phyloP scores from a whole-genome alignment of 1,284 basidiomycete genomes.

The Ganoderma sinense region DNA sequence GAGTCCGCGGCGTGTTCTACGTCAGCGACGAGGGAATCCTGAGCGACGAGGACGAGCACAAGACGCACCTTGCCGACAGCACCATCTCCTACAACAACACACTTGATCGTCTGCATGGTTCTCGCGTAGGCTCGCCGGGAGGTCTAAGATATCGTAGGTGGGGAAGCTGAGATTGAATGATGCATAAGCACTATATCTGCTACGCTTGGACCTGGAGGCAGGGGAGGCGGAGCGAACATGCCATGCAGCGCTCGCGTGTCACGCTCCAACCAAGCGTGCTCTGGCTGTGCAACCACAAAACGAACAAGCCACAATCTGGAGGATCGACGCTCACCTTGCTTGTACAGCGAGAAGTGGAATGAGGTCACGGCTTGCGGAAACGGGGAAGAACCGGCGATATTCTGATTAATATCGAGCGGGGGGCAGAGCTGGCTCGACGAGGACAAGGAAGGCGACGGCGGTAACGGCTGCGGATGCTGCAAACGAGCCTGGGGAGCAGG shows the following conservation, averaged over 20 bases:
- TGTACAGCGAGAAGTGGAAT: constrained; percentile 21
- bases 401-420: constrained; percentile 32
- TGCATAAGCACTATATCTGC: constrained; percentile 20
- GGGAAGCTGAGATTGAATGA: constrained; percentile 17
- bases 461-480: constrained; percentile 7
- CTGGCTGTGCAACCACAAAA: not conserved
- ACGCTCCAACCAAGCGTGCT: constrained; percentile 18
- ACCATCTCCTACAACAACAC: constrained; percentile 99
- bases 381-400: constrained; percentile 24
- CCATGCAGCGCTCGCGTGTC: constrained; percentile 33
- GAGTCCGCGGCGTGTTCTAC: not conserved
- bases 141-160: constrained; percentile 33
- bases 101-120: constrained; percentile 95
- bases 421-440: constrained; percentile 22
- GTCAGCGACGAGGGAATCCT: constrained; percentile 3
- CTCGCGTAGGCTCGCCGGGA: constrained; percentile 32
- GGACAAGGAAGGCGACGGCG: not conserved
- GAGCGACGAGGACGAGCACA: not conserved
- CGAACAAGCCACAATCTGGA: not conserved
- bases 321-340: constrained; percentile 31
- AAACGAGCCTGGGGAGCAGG: constrained; percentile 23
- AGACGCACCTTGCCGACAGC: constrained; percentile 95
- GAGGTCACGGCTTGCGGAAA: constrained; percentile 20
- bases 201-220: constrained; percentile 16
- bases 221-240: constrained; percentile 21